A percentile compares a stretch with the other conserved stretches of the same genome.
phyloP scores from a whole-genome alignment of 352 stramenopile species.

The Globisporangium rhizosaccharum region DNA sequence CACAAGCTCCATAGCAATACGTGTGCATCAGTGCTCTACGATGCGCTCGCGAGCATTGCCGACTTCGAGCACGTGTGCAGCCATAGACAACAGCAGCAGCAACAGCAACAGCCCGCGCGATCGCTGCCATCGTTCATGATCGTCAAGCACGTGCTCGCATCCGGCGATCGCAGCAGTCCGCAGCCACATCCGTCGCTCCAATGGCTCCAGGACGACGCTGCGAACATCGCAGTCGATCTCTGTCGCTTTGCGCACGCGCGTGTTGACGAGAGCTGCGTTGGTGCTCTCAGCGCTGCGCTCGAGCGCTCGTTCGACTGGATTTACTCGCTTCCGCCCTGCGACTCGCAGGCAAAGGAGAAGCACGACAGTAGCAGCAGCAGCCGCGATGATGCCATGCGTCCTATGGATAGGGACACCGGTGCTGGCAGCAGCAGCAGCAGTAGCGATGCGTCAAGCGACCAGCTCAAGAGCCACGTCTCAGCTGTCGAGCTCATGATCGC shows the following conservation, averaged over 20 bases:
- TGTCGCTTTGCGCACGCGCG: conserved; percentile 25
- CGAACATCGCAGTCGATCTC: conserved; percentile 37
- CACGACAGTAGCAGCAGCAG: background rate
- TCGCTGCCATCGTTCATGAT: conserved; percentile 29
- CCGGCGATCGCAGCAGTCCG: background rate
- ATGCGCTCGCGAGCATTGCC: conserved; percentile 25
- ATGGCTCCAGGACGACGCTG: conserved; percentile 33
- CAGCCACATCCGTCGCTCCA: background rate
- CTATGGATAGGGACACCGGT: background rate
- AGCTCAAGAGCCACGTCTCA: background rate
- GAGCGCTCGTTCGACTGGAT: conserved; percentile 36
- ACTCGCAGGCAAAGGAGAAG: background rate
- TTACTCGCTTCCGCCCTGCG: conserved; percentile 21
- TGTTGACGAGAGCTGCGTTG: conserved; percentile 8
- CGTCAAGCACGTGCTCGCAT: conserved; percentile 29
- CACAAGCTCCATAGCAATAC: conserved; percentile 22
- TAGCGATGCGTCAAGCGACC: background rate
- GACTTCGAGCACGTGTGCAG: conserved; percentile 25
- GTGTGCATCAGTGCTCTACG: conserved; percentile 18
- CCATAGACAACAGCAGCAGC: background rate
- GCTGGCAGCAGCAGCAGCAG: background rate
- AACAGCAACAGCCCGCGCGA: background rate
- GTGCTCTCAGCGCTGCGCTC: conserved; percentile 18
- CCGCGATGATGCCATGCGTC: too few relatives aligned
- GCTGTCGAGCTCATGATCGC: conserved; percentile 12